Base-by-base conservation (phyloP, 1,139 yeast species). In the Taphrina wiesneri region DNA sequence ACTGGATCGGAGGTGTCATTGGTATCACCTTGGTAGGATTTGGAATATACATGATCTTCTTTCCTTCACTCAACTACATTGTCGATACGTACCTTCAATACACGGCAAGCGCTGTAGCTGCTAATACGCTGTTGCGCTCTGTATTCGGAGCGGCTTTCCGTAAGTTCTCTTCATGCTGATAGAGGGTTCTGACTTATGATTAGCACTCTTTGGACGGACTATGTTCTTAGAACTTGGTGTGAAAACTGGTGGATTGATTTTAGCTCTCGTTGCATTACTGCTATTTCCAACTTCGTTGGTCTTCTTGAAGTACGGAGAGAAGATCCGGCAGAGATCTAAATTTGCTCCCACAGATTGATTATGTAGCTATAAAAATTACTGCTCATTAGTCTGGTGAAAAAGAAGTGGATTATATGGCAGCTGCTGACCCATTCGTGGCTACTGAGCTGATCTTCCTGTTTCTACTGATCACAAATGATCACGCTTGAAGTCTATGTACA, bases 41-140 rank as follows among this genome's bases (percentile, higher is more conserved):
- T n/a, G 68, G 68, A 25, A 54, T 65, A 26, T 63, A 54, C 7
- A 56, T 57, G 43, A 57, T 71, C 36, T 70, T 79, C 80, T 70
- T 81, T 75, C 74, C 80, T 75, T 72, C 78, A 72, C 72, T 85
- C 70, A 77, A 79, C 59, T 85, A 85, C 70, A 77, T 85, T 41
- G 82, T 82, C 13, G 83, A 83, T 73, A 81, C 85, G 0, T 85
- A 83, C 72, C 75, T 80, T 46, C 75, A 76, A 15, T 82, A 80
- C 69, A 84, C 87, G 21, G 91, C 91, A 0, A 83, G 88, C 17
- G 89, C 87, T 0, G 77, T 86, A 75, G 90, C 90, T 15, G 88
- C 88, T 9, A 86, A 86, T 73, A 82, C 86, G 52, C 79, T 86
- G 68, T 77, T 85, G 63, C 80, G 91, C 73, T 84, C 86, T 67